Evolutionary conservation across 2,329 filamentous ascomycete species (phyloP).

Genomic region (Mycosphaerelloides madeirae): DNA sequence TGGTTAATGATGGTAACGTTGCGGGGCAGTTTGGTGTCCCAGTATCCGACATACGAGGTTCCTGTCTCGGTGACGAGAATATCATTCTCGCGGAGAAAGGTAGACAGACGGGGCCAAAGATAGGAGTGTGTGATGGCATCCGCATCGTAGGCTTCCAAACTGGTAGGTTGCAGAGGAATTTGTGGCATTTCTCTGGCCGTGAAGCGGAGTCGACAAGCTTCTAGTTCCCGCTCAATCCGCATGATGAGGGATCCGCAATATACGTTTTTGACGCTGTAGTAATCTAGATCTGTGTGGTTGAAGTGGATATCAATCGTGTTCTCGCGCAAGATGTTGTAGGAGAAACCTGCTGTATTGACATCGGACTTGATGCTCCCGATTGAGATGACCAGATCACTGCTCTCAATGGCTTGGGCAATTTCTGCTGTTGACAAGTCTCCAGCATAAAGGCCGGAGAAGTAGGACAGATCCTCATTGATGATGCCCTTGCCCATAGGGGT

Average conservation of each 20-base stretch:
- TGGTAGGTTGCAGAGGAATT: not conserved
- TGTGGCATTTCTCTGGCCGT: constrained; percentile 1
- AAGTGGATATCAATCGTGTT: constrained; percentile 79
- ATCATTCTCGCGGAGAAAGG: constrained; percentile 66
- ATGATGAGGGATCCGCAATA: constrained; percentile 12
- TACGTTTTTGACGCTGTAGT: constrained; percentile 12
- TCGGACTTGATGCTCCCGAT: constrained; percentile 69
- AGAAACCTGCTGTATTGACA: constrained; percentile 80
- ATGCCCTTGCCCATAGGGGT: constrained; percentile 87
- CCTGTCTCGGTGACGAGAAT: constrained; percentile 83
- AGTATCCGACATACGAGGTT: constrained; percentile 82
- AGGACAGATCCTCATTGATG: constrained; percentile 67
- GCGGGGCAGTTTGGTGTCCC: constrained; percentile 73
- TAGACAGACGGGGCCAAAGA: constrained; percentile 76
- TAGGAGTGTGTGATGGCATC: constrained; percentile 61
- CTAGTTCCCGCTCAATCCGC: constrained; percentile 5
- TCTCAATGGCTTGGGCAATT: constrained; percentile 61
- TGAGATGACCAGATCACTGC: constrained; percentile 64
- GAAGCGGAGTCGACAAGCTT: constrained; percentile 1
- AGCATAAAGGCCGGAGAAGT: constrained; percentile 79
- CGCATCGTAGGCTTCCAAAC: constrained; percentile 7
- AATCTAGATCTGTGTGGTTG: constrained; percentile 63
- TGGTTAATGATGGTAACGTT: constrained; percentile 78
- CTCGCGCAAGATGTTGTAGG: constrained; percentile 70
- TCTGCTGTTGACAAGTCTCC: constrained; percentile 66